Evolutionary conservation across 1,284 basidiomycete species (phyloP).

Genomic region (Puccinia horiana): DNA sequence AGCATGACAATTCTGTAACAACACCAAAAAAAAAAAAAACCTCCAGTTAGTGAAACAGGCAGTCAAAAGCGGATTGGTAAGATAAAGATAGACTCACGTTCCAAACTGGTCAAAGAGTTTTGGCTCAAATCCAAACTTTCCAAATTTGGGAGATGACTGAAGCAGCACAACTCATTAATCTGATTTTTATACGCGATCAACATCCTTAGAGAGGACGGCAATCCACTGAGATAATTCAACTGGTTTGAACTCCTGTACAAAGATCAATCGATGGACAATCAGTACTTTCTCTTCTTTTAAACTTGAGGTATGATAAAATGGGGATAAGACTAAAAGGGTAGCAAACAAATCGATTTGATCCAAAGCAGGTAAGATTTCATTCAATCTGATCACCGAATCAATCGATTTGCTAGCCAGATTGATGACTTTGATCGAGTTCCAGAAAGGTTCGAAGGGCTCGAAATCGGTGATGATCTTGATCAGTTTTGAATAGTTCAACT

Average conservation of each 20-base stretch:
- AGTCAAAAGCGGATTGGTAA: conserved; percentile 44
- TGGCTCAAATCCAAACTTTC: conserved; percentile 86
- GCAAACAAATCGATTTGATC: conserved; percentile 78
- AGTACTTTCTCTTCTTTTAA: not conserved
- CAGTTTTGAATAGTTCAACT: conserved; percentile 81
- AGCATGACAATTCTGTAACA: conserved; percentile 76
- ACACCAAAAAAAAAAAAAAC: not conserved
- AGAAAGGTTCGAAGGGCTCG: conserved; percentile 90
- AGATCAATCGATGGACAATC: not conserved
- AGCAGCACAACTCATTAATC: conserved; percentile 82
- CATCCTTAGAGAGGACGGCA: conserved; percentile 74
- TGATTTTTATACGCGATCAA: conserved; percentile 79
- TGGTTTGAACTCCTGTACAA: conserved; percentile 64
- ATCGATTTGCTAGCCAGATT: conserved; percentile 76
- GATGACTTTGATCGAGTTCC: conserved; percentile 77
- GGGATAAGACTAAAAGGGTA: conserved; percentile 46
- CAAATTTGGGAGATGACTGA: conserved; percentile 79
- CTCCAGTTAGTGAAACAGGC: conserved; percentile 10
- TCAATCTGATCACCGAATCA: conserved; percentile 85
- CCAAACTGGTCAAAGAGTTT: conserved; percentile 83
- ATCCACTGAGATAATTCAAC: conserved; percentile 80
- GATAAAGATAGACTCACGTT: conserved; percentile 66
- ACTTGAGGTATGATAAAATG: not conserved
- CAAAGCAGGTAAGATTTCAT: conserved; percentile 86
- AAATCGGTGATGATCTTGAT: conserved; percentile 92